These are phyloP conservation scores for Mrakiaceae sp. DNA, from an alignment of 1,284 basidiomycete genomes.

Conservation along the genomic window DNA sequence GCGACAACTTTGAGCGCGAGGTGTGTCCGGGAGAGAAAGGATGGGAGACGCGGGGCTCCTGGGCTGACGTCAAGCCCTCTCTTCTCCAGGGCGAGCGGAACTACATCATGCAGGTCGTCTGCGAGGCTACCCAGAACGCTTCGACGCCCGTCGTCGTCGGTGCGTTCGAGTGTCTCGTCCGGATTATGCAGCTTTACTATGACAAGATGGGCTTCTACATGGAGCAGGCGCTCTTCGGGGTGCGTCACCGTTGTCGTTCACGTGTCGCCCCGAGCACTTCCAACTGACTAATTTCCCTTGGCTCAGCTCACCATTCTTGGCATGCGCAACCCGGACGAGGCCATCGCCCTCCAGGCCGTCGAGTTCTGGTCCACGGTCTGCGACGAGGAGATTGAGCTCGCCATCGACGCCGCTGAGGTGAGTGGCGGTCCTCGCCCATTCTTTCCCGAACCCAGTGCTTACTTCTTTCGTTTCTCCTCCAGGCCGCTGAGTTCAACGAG, in stretches of 20 bases:
- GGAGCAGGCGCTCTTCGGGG: conserved; percentile 96
- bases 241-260: conserved; percentile 38
- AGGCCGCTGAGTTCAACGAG: conserved; percentile 87
- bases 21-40: conserved; percentile 38
- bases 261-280: neutral
- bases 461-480: conserved; percentile 10
- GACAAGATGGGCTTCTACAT: conserved; percentile 99
- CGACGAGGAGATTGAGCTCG: conserved; percentile 90
- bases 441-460: neutral
- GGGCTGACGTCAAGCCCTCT: neutral
- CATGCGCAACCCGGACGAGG: conserved; percentile 88
- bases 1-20: conserved; percentile 95
- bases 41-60: no score
- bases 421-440: neutral
- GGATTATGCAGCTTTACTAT: conserved; percentile 97
- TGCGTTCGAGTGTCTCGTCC: conserved; percentile 89
- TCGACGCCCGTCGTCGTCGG: conserved; percentile 73
- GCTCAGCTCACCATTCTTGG: conserved; percentile 90
- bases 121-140: conserved; percentile 87
- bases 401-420: conserved; percentile 85
- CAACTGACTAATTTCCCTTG: conserved; percentile 21
- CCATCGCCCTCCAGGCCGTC: conserved; percentile 89
- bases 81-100: conserved; percentile 77
- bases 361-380: conserved; percentile 99
- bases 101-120: conserved; percentile 99